Evolutionary conservation across 768 basidiomycete genomes (phyloP).

Genomic region (Lyophyllum atratum): DNA sequence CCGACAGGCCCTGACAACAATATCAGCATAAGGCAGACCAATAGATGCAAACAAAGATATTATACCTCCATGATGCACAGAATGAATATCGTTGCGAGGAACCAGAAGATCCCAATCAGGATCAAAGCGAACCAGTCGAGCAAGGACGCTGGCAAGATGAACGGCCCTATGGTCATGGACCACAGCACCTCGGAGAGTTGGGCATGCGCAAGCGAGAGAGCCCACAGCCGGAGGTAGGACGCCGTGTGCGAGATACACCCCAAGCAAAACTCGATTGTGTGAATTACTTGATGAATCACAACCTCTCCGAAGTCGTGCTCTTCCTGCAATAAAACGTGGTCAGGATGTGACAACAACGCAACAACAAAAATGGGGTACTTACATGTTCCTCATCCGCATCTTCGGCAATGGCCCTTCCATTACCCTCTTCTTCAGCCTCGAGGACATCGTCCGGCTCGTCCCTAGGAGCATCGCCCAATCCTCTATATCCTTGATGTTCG

Average conservation of each 20-base stretch:
- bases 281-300: constrained; percentile 96
- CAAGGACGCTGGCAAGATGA: constrained; percentile 64
- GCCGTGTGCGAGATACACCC: constrained; percentile 99
- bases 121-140: constrained; percentile 56
- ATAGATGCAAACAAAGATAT: constrained; percentile 21
- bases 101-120: constrained; percentile 73
- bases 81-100: constrained; percentile 70
- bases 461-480: constrained; percentile 56
- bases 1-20: constrained; percentile 76
- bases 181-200: constrained; percentile 95
- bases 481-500: constrained; percentile 83
- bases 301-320: constrained; percentile 94
- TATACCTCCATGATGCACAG: constrained; percentile 96
- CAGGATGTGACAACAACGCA: constrained; percentile 11
- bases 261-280: constrained; percentile 98
- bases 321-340: constrained; percentile 45
- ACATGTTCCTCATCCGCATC: constrained; percentile 76
- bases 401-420: constrained; percentile 73
- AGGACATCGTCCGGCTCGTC: constrained; percentile 61
- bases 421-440: constrained; percentile 81
- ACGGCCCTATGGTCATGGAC: constrained; percentile 76
- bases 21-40: constrained; percentile 16
- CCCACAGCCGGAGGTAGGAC: constrained; percentile 93
- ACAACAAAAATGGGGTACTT: constrained; percentile 30
- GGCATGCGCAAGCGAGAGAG: constrained; percentile 95